Evolutionary conservation across 2,329 filamentous ascomycete species (phyloP).

Genomic region (Chrysosporium queenslandicum): DNA sequence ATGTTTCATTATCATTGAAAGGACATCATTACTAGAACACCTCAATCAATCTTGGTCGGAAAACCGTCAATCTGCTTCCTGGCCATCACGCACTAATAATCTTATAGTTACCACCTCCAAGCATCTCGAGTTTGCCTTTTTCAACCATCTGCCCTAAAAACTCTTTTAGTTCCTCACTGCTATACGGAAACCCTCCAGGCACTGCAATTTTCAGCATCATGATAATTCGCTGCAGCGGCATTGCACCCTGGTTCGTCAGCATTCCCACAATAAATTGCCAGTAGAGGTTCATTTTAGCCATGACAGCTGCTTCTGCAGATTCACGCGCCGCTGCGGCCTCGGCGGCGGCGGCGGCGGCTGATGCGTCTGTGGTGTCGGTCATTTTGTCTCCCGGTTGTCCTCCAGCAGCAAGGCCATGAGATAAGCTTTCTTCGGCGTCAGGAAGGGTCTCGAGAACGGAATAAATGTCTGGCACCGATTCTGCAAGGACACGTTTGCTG

Average conservation of each 20-base stretch:
- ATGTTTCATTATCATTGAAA: no score
- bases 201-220: slow-evolving; percentile 96
- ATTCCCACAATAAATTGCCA: slow-evolving; percentile 90
- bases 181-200: slow-evolving; percentile 78
- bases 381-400: slow-evolving; percentile 1
- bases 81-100: slow-evolving; percentile 20
- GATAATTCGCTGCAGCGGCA: slow-evolving; percentile 69
- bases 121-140: slow-evolving; percentile 57
- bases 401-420: slow-evolving; percentile 1
- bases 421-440: slow-evolving; percentile 21
- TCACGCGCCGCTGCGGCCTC: slow-evolving; percentile 36
- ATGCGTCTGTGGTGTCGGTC: neutral
- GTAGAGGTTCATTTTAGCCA: slow-evolving; percentile 64
- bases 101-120: slow-evolving; percentile 58
- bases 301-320: slow-evolving; percentile 48
- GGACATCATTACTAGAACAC: neutral
- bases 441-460: slow-evolving; percentile 48
- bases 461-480: slow-evolving; percentile 43
- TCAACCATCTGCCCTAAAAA: slow-evolving; percentile 71
- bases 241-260: slow-evolving; percentile 82
- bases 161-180: slow-evolving; percentile 74
- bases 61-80: neutral
- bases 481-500: slow-evolving; percentile 45
- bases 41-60: neutral
- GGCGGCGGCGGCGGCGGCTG: slow-evolving; percentile 26